Base-by-base conservation (phyloP, 108 stramenopile genomes). In the Nitzschia sp. region DNA sequence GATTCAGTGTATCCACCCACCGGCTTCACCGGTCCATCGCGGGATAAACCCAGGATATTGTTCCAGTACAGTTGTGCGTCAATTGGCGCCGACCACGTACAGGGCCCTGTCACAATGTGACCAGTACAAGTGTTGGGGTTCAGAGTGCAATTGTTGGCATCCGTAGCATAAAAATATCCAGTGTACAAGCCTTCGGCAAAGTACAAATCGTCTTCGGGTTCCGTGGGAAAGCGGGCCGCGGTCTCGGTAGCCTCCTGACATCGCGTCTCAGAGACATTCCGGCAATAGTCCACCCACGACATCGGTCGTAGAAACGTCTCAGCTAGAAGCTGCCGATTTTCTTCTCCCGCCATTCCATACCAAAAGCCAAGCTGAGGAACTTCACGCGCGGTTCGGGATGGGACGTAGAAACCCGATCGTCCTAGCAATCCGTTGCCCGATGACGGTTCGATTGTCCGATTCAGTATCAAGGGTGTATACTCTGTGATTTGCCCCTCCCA, bases 281-380 rank as follows among this genome's bases (percentile, higher is more conserved):
- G 23, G 46, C 82, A 82, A 46, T 82, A 82, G 3, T 82, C 74
- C 30, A 24, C 18, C 82, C 82, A 82, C 0, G 74, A 76, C 0
- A 73, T 78, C 3, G 82, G 82, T 8, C 74, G 73, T 19, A 64
- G 42, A 30, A 82, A 82, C 11, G 42, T 68, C 42, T 62, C 47
- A 18, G 82, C 82, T 27, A 82, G 42, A 26, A 62, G 29, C 24
- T 57, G 59, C 13, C 77, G 66, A 29, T 77, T 78, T 8, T 69
- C 66, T 56, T 76, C 75, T 11, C 75, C 73, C 36, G 27, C 25
- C 25, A 79, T n/a, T 8, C 85, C 85, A 42, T 59, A 63, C 36
- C 73, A 80, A 27, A 48, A 49, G 0, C 32, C 21, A 25, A 85
- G 59, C 0, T 53, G 33, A 4, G 85, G 79, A 42, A 82, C 66